These are phyloP conservation scores for Zasmidium angulare DNA, from an alignment of 2,329 filamentous ascomycete species.

Conservation along the genomic window DNA sequence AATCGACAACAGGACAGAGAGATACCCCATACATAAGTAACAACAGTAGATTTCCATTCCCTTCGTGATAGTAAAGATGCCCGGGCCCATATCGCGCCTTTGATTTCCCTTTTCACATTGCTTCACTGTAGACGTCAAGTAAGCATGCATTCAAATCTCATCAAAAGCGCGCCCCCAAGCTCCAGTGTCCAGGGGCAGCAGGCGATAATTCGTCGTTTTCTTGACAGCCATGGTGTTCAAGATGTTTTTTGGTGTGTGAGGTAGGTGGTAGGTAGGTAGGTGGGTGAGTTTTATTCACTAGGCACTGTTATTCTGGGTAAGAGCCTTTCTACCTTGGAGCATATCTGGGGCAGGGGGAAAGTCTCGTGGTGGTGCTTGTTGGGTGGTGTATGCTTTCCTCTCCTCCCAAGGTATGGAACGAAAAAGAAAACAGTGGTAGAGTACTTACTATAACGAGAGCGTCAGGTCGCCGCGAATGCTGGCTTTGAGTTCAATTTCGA, in stretches of 20 bases:
- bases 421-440: background rate
- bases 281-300: background rate
- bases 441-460: constrained; percentile 71
- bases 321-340: background rate
- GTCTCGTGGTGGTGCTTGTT: too few relatives aligned
- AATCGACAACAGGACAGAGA: background rate
- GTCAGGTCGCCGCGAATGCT: constrained; percentile 83
- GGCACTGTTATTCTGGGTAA: background rate
- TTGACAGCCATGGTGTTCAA: too few relatives aligned
- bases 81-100: background rate
- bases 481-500: constrained; percentile 83
- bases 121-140: constrained; percentile 2
- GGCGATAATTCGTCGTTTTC: too few relatives aligned
- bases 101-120: background rate
- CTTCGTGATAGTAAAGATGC: background rate
- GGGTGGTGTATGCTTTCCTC: too few relatives aligned
- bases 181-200: background rate
- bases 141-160: constrained; percentile 1
- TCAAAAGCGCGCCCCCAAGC: background rate
- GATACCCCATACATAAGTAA: background rate
- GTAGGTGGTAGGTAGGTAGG: background rate
- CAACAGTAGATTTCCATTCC: background rate
- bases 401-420: background rate
- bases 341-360: too few relatives aligned
- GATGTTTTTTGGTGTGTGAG: too few relatives aligned